These are phyloP conservation scores for Xylariaceae sp. DNA, from an alignment of 2,329 filamentous ascomycete species.

Conservation along the genomic window DNA sequence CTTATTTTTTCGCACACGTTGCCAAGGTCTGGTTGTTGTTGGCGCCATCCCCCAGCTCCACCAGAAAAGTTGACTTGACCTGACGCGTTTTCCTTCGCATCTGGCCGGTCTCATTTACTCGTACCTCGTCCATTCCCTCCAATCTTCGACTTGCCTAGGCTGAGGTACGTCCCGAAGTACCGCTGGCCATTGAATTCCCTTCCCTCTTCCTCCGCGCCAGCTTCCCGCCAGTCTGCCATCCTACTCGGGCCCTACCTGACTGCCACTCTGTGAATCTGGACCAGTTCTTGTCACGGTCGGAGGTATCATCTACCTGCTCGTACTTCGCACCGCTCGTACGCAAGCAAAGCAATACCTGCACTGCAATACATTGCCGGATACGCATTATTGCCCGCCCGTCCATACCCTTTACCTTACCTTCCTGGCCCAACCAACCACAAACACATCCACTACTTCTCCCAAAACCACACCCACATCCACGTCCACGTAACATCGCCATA, in stretches of 20 bases:
- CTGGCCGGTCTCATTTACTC: conserved; percentile 5
- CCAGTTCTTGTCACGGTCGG: too few relatives aligned
- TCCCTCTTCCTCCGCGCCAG: neutral
- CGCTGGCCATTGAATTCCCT: conserved; percentile 14
- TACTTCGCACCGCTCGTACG: too few relatives aligned
- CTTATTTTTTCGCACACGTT: conserved; percentile 6
- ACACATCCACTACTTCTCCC: neutral
- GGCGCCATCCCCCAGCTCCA: conserved; percentile 23
- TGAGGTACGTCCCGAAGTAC: neutral
- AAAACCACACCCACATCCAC: conserved; percentile 1
- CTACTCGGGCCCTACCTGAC: too few relatives aligned
- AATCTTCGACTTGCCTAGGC: neutral
- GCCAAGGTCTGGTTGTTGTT: conserved; percentile 22
- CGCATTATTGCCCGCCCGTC: conserved; percentile 11
- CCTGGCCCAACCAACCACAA: conserved; percentile 6
- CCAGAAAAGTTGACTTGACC: conserved; percentile 24
- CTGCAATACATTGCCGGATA: neutral
- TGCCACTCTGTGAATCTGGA: too few relatives aligned
- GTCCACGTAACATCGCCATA: conserved; percentile 6
- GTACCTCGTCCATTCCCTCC: neutral
- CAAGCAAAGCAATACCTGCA: too few relatives aligned
- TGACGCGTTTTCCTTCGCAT: conserved; percentile 30
- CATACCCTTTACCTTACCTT: conserved; percentile 13
- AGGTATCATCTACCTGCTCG: too few relatives aligned
- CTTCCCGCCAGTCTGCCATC: too few relatives aligned